Evolutionary conservation across 768 basidiomycete species (phyloP).

Genomic region (Leccinellum albellum): DNA sequence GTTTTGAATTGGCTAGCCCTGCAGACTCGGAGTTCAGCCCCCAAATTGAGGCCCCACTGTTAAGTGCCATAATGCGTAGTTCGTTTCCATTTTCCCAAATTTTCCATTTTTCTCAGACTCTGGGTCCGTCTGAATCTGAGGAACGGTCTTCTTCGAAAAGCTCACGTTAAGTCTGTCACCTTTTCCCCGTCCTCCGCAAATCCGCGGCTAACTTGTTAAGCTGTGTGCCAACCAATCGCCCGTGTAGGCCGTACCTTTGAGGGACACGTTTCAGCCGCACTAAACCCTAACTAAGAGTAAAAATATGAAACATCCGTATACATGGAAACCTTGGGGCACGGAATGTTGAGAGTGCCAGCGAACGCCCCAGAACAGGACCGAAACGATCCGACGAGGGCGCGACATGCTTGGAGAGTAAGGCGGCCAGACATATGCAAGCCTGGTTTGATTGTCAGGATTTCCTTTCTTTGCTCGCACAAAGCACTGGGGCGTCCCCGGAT

Average conservation of each 20-base stretch:
- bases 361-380: slow-evolving; percentile 5
- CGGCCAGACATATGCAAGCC: slow-evolving; percentile 4
- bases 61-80: not conserved
- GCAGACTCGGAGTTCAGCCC: not conserved
- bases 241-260: slow-evolving; percentile 3
- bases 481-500: not conserved
- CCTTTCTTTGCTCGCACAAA: slow-evolving; percentile 1
- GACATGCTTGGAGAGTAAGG: not conserved
- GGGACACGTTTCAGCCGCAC: slow-evolving; percentile 26
- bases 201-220: slow-evolving; percentile 13
- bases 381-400: not conserved
- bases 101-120: not conserved
- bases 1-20: not conserved
- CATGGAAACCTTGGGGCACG: slow-evolving; percentile 15
- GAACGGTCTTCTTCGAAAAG: not conserved
- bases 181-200: slow-evolving; percentile 10
- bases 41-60: slow-evolving; percentile 3
- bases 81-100: not conserved
- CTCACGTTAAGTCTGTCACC: not conserved
- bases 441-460: slow-evolving; percentile 1
- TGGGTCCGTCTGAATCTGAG: not conserved
- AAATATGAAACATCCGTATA: slow-evolving; percentile 14
- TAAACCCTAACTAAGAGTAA: slow-evolving; percentile 15
- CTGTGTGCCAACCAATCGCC: slow-evolving; percentile 10
- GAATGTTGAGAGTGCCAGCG: slow-evolving; percentile 9